These are phyloP conservation scores for Arctostaphylos glauca DNA, from an alignment of 148 eudicot species.

Conservation along the genomic window DNA sequence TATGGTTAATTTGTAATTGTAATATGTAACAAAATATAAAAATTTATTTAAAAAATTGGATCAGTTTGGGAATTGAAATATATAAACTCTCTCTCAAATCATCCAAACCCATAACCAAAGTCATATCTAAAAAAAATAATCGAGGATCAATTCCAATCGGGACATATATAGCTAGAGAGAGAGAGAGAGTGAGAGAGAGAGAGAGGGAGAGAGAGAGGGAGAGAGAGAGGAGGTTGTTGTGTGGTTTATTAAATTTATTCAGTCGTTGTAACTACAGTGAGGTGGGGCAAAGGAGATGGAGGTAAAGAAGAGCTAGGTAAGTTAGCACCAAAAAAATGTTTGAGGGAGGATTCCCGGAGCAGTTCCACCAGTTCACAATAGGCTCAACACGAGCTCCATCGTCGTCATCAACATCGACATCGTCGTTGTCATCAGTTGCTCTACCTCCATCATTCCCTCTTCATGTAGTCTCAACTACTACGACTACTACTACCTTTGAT, in stretches of 20 bases:
- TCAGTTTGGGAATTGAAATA: no score
- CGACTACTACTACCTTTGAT: slow-evolving; percentile 5
- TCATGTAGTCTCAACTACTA: background rate
- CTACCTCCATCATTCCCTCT: slow-evolving; percentile 32
- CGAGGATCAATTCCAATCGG: no score
- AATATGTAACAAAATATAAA: no score
- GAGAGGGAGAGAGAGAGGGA: slow-evolving; percentile 2
- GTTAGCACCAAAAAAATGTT: slow-evolving; percentile 45
- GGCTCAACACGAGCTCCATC: slow-evolving; percentile 13
- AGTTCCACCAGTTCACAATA: slow-evolving; percentile 67
- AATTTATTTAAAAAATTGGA: no score
- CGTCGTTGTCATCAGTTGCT: slow-evolving; percentile 21
- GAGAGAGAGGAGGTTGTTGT: background rate
- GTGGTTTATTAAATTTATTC: background rate
- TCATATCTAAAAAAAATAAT: no score
- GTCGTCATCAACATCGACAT: slow-evolving; percentile 9
- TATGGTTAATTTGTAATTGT: no score
- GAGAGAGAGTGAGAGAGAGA: no score
- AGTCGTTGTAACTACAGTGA: slow-evolving; percentile 12
- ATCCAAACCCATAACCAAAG: no score
- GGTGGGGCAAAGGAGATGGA: background rate
- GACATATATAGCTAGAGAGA: no score
- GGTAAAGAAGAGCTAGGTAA: background rate
- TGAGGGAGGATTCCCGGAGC: slow-evolving; percentile 75
- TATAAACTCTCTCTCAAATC: no score